Percentiles rank a stretch among this genome's conserved stretches.
Evolutionary conservation across 2,329 filamentous ascomycete genomes (phyloP).

Genomic region (Sarocladium kiliense): DNA sequence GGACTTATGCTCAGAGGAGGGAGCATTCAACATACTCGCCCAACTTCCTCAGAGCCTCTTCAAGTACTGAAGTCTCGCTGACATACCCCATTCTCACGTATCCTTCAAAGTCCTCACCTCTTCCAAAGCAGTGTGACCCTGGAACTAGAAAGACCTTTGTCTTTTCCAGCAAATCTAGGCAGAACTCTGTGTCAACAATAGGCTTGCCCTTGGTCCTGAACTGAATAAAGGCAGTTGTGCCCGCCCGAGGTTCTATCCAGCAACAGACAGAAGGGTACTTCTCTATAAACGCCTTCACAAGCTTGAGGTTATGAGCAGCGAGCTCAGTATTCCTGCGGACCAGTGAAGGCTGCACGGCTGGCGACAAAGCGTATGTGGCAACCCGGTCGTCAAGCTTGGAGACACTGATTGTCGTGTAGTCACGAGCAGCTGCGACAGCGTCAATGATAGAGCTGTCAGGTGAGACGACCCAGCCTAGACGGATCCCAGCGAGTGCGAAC

Average conservation of each 20-base stretch:
- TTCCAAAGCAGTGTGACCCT: conserved; percentile 68
- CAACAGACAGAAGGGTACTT: conserved; percentile 57
- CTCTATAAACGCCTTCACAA: conserved; percentile 64
- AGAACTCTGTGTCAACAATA: conserved; percentile 70
- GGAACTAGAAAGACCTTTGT: conserved; percentile 72
- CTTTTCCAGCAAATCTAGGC: conserved; percentile 59
- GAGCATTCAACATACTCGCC: conserved; percentile 29
- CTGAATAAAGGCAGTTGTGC: conserved; percentile 73
- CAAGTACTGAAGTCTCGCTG: conserved; percentile 63
- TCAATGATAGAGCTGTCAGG: conserved; percentile 58
- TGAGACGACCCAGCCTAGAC: conserved; percentile 77
- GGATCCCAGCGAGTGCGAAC: conserved; percentile 75
- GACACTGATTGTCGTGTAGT: conserved; percentile 84
- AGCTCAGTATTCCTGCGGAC: conserved; percentile 52
- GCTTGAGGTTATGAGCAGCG: conserved; percentile 59
- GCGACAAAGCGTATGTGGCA: conserved; percentile 66
- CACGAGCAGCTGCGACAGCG: conserved; percentile 57
- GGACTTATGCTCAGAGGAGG: neutral
- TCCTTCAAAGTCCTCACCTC: conserved; percentile 60
- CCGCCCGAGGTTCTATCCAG: conserved; percentile 71
- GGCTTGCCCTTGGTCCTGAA: conserved; percentile 57
- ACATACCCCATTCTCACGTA: conserved; percentile 76
- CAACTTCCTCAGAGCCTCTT: conserved; percentile 54
- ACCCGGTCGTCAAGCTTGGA: conserved; percentile 77
- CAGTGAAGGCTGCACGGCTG: conserved; percentile 31